Conservation (phyloP, 352 stramenopile species). For the Globisporangium iwayamae region DNA sequence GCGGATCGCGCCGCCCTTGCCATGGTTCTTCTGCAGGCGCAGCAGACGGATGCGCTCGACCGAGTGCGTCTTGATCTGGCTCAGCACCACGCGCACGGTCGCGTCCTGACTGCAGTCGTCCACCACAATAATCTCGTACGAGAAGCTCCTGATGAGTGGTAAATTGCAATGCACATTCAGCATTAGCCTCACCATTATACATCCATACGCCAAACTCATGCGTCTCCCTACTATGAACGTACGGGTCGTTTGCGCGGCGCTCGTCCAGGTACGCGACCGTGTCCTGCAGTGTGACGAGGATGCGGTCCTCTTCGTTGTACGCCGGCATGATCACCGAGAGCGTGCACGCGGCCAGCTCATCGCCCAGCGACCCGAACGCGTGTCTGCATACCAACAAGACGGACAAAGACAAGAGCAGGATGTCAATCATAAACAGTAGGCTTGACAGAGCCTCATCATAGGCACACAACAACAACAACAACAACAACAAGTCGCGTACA, state of each 20-base stretch:
- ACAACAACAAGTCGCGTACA: slow-evolving; percentile 25
- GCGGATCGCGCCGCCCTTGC: slow-evolving; percentile 89
- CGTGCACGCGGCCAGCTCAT: slow-evolving; percentile 47
- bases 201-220: not conserved
- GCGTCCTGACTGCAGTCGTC: slow-evolving; percentile 89
- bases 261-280: slow-evolving; percentile 86
- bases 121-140: slow-evolving; percentile 91
- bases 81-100: slow-evolving; percentile 69
- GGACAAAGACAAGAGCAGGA: slow-evolving; percentile 5
- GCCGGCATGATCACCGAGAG: slow-evolving; percentile 93
- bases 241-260: slow-evolving; percentile 44
- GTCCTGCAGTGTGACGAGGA: slow-evolving; percentile 89
- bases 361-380: slow-evolving; percentile 55
- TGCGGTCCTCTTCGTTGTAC: slow-evolving; percentile 93
- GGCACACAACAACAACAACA: not conserved
- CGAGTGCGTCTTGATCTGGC: slow-evolving; percentile 45
- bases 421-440: not conserved
- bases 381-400: slow-evolving; percentile 19
- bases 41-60: slow-evolving; percentile 71
- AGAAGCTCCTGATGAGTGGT: slow-evolving; percentile 22
- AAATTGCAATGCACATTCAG: slow-evolving; percentile 1
- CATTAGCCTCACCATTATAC: not conserved
- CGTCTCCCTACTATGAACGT: slow-evolving; percentile 17
- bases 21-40: slow-evolving; percentile 82
- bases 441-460: not conserved